Evolutionary conservation across 345 rosid genomes (phyloP).

Genomic region (Camelina hispida): DNA sequence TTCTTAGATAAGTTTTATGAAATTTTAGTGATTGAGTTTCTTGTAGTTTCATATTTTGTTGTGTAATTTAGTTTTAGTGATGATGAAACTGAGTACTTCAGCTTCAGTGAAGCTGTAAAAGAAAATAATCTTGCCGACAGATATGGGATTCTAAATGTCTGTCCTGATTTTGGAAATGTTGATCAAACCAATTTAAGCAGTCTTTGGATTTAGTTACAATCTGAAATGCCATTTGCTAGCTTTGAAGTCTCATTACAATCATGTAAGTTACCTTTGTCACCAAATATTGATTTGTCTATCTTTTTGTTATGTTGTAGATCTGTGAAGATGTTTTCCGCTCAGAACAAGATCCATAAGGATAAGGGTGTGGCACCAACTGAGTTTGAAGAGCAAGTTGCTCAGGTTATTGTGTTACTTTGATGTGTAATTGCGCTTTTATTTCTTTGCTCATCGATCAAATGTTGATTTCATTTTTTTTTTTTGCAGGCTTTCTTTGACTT

Average conservation of each 20-base stretch:
- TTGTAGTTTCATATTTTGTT: too few relatives aligned
- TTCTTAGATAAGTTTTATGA: too few relatives aligned
- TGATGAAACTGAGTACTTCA: neutral
- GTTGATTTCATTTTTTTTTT: neutral
- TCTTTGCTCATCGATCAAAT: neutral
- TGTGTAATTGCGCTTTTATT: too few relatives aligned
- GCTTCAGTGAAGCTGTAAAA: neutral
- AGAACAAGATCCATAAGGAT: slow-evolving; percentile 85
- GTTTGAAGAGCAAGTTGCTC: slow-evolving; percentile 85
- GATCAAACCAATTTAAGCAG: neutral
- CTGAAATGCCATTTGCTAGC: neutral
- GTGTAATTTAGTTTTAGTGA: too few relatives aligned
- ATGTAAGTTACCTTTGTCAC: neutral
- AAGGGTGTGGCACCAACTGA: slow-evolving; percentile 84
- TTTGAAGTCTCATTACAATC: neutral
- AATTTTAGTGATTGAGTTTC: too few relatives aligned
- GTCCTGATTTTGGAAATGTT: neutral
- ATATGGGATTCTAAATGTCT: neutral
- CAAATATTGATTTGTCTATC: slow-evolving; percentile 5
- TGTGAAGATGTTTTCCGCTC: slow-evolving; percentile 76
- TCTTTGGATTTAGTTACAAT: neutral
- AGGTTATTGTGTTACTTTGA: slow-evolving; percentile 46
- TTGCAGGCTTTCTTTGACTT: slow-evolving; percentile 77
- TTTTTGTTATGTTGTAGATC: slow-evolving; percentile 38
- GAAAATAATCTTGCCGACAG: too few relatives aligned